Base-by-base conservation (phyloP, 148 eudicot species). In the Chenopodium berlandieri region DNA sequence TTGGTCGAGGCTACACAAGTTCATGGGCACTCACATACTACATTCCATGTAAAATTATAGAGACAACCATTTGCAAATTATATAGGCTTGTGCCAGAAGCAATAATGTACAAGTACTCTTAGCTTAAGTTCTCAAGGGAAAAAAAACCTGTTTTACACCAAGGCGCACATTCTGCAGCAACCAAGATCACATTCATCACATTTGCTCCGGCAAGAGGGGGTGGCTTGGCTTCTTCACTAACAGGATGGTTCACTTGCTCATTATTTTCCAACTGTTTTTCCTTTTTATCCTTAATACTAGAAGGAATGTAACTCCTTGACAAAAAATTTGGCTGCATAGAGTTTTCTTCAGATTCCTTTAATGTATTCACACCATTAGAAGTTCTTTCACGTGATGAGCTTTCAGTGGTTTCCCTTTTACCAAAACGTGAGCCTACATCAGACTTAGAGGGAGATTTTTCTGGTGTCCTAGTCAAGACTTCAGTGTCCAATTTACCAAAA, bases 161-260 rank as follows among this genome's bases (percentile, higher is more conserved):
- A 66, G 99, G 98, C 83, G 94, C 91, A 81, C 98, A 97, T 88
- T 97, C 99, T 44, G 99, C 92, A 74, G 99, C 90, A 32, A 94
- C 98, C 86, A 97, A 75, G 83, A 97, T 91, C 48, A 97, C 88
- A 84, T 97, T 97, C 99, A 97, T 97, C 72, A 90, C 97, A 87
- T 97, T 91, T 65, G 82, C 78, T 72, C 98, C 99, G 67, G 98
- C 99, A 75, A 91, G 87, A 67, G 99, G 98, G 82, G 96, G 90
- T n/a, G 94, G 89, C 65, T 89, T 91, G 52, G 60, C 87, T 73
- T 90, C 89, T 88, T 89, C 95, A 78, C 75, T 56, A 66, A 47
- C 48, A 82, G 91, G 86, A 14, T 83, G 83, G 81, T 75, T 76
- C 75, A 82, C 80, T 34, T 82, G 79, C 69, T 40, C 80, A 78